Base-by-base conservation (phyloP, 176 grass and related monocot genomes). In the bread wheat (Triticum aestivum) region DNA sequence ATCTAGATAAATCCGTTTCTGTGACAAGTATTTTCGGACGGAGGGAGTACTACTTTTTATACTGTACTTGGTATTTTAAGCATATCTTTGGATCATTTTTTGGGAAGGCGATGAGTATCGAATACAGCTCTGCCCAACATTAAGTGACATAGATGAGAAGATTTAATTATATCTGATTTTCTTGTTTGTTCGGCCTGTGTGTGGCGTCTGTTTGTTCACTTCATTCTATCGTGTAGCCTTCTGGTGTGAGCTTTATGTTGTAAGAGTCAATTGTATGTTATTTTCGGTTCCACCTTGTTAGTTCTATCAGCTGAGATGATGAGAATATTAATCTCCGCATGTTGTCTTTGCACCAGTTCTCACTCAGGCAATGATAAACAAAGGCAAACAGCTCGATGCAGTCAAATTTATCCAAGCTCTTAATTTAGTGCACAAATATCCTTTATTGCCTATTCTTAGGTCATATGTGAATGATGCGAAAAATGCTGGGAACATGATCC, bases 331-430 rank as follows among this genome's bases (percentile, higher is more conserved):
- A 92, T 49, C 17, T 69, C 21, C 23, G n/a, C 24, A 88, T 82
- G 33, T 69, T 88, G 54, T 88, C 20, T 80, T 88, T 90, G 68
- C 45, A 73, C 26, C 87, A 94, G 92, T 83, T 87, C 80, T 92
- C 61, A 83, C 89, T 80, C 82, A 85, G 75, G 85, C 78, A 77
- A 83, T 94, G 92, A 85, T 56, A 59, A 69, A 54, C 9, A 92
- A 90, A 47, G 75, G 87, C 73, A 89, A 87, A 70, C 92, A 94
- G 70, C 68, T 92, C 6, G 87, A 94, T 37, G 87, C 82, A 0
- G 87, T 92, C 79, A 92, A 89, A 85, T 91, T 94, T 78, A 87
- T 92, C 74, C 88, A 81, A 89, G 67, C 90, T 88, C 79, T 94
- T 82, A 86, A 90, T 86, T 71, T 90, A 49, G 67, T 38, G 52